Percentiles rank a stretch among this genome's conserved stretches.
Conservation (phyloP, 1,139 yeast genomes). For the Protomyces arabidopsidicola region DNA sequence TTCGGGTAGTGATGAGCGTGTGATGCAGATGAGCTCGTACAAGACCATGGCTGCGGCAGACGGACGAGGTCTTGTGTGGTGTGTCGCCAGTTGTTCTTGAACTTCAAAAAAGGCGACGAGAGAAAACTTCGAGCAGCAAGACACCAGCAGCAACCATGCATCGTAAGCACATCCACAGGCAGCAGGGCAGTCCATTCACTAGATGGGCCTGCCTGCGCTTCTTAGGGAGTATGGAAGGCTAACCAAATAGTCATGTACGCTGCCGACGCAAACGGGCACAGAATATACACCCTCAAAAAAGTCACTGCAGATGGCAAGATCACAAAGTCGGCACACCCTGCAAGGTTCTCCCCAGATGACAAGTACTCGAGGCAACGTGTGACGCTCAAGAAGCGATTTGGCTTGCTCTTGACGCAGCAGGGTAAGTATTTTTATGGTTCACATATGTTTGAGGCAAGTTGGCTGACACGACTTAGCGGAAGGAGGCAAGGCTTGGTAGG, state of each 20-base stretch:
- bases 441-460: not conserved
- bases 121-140: not conserved
- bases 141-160: not conserved
- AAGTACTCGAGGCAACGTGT: conserved; percentile 95
- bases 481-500: conserved; percentile 1
- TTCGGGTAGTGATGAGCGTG: conserved; percentile 12
- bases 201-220: not conserved
- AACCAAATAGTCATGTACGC: conserved; percentile 98
- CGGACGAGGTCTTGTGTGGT: not conserved
- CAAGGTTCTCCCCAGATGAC: conserved; percentile 98
- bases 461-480: not conserved
- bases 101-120: not conserved
- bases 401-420: conserved; percentile 81
- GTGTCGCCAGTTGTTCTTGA: not conserved
- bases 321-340: conserved; percentile 99
- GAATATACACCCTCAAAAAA: conserved; percentile 89
- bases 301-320: conserved; percentile 77
- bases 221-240: not conserved
- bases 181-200: not conserved
- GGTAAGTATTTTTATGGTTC: not conserved
- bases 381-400: conserved; percentile 90
- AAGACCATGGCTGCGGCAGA: conserved; percentile 5
- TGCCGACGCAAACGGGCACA: conserved; percentile 86
- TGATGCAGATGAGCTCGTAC: conserved; percentile 17
- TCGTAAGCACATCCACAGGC: not conserved